phyloP scores from a whole-genome alignment of 192 early-diverging fungal genomes.

The Geranomyces variabilis region DNA sequence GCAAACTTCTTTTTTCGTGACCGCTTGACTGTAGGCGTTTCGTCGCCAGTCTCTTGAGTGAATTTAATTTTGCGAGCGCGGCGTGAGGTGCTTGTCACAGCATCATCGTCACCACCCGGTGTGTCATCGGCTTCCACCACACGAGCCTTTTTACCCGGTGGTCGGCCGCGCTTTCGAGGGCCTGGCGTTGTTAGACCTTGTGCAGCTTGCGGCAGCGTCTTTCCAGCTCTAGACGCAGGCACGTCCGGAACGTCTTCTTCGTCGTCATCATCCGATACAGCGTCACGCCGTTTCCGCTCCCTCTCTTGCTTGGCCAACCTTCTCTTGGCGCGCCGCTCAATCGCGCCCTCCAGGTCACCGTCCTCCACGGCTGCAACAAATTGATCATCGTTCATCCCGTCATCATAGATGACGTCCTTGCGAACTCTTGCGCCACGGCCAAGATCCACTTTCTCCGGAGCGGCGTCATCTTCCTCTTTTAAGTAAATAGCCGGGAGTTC shows the following conservation, averaged over 20 bases:
- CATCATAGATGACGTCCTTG: slow-evolving; percentile 82
- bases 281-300: slow-evolving; percentile 61
- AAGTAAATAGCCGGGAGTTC: slow-evolving; percentile 86
- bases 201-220: slow-evolving; percentile 5
- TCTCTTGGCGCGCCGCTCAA: slow-evolving; percentile 23
- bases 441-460: slow-evolving; percentile 54
- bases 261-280: slow-evolving; percentile 35
- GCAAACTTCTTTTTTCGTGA: slow-evolving; percentile 42
- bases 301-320: slow-evolving; percentile 45
- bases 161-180: slow-evolving; percentile 29
- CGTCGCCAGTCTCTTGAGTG: slow-evolving; percentile 38
- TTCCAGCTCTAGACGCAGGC: slow-evolving; percentile 18
- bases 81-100: background rate
- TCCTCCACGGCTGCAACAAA: slow-evolving; percentile 71
- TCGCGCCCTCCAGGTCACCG: slow-evolving; percentile 50
- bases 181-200: slow-evolving; percentile 33
- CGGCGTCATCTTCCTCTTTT: slow-evolving; percentile 54
- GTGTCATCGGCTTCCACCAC: slow-evolving; percentile 11
- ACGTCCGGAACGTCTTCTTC: slow-evolving; percentile 71
- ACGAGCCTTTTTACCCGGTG: slow-evolving; percentile 17
- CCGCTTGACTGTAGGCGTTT: slow-evolving; percentile 10
- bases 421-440: slow-evolving; percentile 77
- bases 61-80: slow-evolving; percentile 14
- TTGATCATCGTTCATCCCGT: slow-evolving; percentile 93
- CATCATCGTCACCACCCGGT: slow-evolving; percentile 7